These are phyloP conservation scores for Nemania sp. DNA, from an alignment of 2,329 filamentous ascomycete species.

Conservation along the genomic window DNA sequence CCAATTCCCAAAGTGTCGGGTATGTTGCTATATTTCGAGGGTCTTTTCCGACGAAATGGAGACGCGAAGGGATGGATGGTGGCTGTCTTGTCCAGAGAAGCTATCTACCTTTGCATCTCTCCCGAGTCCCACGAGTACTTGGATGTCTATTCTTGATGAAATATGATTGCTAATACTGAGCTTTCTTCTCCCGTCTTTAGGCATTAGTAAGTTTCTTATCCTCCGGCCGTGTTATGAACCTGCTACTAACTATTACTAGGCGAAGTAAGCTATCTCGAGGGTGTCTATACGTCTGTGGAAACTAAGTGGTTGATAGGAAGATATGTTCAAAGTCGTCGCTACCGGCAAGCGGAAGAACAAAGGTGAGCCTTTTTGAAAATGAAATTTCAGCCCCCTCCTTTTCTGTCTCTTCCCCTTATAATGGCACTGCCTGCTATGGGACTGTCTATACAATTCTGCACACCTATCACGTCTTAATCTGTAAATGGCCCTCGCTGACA, in stretches of 20 bases:
- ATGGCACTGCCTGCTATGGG: conserved; percentile 33
- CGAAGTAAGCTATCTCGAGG: conserved; percentile 8
- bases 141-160: not conserved
- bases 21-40: too few species aligned
- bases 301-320: conserved; percentile 44
- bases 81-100: not conserved
- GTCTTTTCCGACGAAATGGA: not conserved
- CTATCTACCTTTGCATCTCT: not conserved
- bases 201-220: conserved; percentile 60
- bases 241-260: conserved; percentile 14
- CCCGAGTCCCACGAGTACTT: not conserved
- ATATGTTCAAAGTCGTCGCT: conserved; percentile 86
- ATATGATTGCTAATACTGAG: not conserved
- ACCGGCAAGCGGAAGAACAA: conserved; percentile 88
- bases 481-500: conserved; percentile 37
- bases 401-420: too few species aligned
- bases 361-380: too few species aligned
- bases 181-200: not conserved
- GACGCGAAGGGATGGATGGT: not conserved
- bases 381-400: conserved; percentile 34
- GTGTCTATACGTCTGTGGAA: not conserved
- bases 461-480: not conserved
- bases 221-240: not conserved
- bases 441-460: not conserved
- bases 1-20: conserved; percentile 92